Evolutionary conservation across 2,329 filamentous ascomycete genomes (phyloP), one percentile per base, ranked within the genome.

Genomic region (Macrophomina phaseolina): DNA sequence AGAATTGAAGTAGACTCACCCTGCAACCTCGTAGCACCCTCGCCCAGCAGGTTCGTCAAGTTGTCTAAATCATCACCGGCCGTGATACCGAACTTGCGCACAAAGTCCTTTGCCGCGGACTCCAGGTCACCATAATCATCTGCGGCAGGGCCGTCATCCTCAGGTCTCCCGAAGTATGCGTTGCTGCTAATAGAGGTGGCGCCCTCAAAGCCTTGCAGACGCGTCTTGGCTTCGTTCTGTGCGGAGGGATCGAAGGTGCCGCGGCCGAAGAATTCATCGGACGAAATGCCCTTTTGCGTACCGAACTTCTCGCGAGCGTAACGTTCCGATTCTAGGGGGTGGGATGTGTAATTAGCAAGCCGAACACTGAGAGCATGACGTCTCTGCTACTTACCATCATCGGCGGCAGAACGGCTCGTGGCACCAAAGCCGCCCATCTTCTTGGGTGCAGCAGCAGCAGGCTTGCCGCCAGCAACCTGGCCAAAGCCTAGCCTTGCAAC

Each of bases 261-360:
- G 78, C 95, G 94, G 74, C 94, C 93, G 77, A 99, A 99, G 85
- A 97, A 99, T 78, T 99, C 95, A 78, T 99, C 95, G 0, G 94
- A 97, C 0, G 93, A 97, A 72, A 99, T 99, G 72, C 92, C 92
- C 84, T 98, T 98, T 79, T 99, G 95, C 51, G 81, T 81, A 68
- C 94, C 94, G 75, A 99, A 99, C 80, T 97, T 97, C 75, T 87
- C 83, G 73, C 92, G 91, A 5, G 94, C 93, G 76, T 92, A 96
- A 75, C 88, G 89, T 74, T 97, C 89, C 65, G 90, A 89, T 38
- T 67, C 65, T 64, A 42, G 7, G 16, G 23, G 4, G 36, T 14
- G 14, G 8, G 11, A 14, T 3, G 3, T 38, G 36, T 23, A 9
- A 11, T 53, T 38, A 60, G 61, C 45, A n/a, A 36, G 23, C 60